phyloP scores from a whole-genome alignment of 345 rosid species.

The Ceriops zippeliana region DNA sequence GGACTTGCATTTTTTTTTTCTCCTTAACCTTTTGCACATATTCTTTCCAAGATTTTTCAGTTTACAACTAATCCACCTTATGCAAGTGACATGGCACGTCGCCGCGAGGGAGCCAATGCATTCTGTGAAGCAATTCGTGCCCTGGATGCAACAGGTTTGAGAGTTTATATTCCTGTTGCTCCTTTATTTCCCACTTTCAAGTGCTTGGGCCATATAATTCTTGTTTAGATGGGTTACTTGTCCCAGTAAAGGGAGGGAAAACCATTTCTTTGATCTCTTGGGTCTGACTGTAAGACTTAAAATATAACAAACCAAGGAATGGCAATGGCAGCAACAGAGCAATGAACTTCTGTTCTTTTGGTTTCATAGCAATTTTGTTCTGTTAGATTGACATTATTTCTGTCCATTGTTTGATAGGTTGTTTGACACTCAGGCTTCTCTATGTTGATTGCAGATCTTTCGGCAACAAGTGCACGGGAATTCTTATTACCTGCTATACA shows the following conservation, averaged over 20 bases:
- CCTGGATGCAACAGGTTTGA: conserved; percentile 87
- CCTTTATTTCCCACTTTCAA: background rate
- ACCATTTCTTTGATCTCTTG: background rate
- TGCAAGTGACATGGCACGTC: conserved; percentile 57
- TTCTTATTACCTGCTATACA: conserved; percentile 76
- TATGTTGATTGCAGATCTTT: conserved; percentile 51
- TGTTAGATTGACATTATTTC: background rate
- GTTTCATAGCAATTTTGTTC: background rate
- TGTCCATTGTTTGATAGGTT: background rate
- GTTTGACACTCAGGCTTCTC: background rate
- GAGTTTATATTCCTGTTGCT: background rate
- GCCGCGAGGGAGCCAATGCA: conserved; percentile 81
- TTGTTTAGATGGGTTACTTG: too few species aligned
- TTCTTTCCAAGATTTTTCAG: conserved; percentile 82
- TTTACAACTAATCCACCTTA: conserved; percentile 60
- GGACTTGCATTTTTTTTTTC: conserved; percentile 22
- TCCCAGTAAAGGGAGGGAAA: background rate
- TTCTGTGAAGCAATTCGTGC: conserved; percentile 96
- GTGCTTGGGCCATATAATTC: too few species aligned
- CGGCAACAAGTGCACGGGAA: conserved; percentile 64
- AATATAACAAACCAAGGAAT: background rate
- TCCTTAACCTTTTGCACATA: conserved; percentile 53
- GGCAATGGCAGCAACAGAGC: background rate
- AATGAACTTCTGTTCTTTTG: background rate
- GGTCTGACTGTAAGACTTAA: background rate